Conservation (phyloP, 2,329 filamentous ascomycete genomes). For the Hypomyces perniciosus region DNA sequence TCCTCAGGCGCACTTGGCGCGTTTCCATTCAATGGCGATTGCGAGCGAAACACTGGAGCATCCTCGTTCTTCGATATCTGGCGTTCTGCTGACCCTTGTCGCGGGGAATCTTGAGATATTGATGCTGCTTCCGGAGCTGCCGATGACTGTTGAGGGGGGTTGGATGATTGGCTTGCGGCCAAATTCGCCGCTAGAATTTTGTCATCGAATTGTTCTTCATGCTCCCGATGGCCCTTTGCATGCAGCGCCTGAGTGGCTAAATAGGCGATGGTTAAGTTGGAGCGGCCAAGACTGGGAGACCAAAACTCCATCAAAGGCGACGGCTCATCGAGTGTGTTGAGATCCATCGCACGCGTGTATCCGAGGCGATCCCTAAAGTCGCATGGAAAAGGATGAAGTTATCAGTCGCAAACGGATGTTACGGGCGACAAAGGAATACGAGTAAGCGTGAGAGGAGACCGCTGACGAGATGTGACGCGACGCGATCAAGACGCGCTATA, state of each 20-base stretch:
- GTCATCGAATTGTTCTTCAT: background rate
- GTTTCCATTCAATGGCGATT: too few relatives aligned
- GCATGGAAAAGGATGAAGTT: background rate
- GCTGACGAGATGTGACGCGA: too few relatives aligned
- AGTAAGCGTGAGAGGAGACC: too few relatives aligned
- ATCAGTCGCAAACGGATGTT: too few relatives aligned
- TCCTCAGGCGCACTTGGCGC: background rate
- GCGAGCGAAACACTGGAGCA: too few relatives aligned
- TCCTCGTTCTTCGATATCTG: too few relatives aligned
- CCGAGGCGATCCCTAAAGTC: background rate
- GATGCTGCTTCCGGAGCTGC: background rate
- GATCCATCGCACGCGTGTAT: conserved; percentile 10
- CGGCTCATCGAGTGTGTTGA: conserved; percentile 8
- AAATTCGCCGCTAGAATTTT: conserved; percentile 1
- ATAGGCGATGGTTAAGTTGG: background rate
- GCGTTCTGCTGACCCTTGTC: too few relatives aligned
- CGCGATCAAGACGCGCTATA: too few relatives aligned
- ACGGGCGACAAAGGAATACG: too few relatives aligned
- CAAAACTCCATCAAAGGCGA: conserved; percentile 9
- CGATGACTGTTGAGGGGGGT: conserved; percentile 4
- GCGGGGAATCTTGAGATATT: background rate
- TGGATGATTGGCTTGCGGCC: conserved; percentile 7
- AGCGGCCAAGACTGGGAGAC: background rate
- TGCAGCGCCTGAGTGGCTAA: conserved; percentile 10
- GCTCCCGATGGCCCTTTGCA: background rate